Base-by-base conservation (phyloP, 495 filamentous ascomycete genomes). In the Letharia columbiana region DNA sequence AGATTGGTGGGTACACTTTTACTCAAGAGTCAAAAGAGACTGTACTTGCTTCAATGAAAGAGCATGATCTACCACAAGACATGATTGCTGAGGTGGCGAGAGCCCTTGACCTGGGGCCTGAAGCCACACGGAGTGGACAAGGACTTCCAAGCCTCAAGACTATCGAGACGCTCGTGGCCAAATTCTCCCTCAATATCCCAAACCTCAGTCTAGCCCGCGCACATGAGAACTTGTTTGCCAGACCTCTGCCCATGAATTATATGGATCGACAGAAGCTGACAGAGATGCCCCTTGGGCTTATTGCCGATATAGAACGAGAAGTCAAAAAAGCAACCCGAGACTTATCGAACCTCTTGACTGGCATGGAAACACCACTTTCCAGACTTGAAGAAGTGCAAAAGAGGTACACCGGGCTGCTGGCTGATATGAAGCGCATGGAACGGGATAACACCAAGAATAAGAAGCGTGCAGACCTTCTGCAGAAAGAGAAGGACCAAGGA, bases 261-360 rank as follows among this genome's bases (percentile, higher is more conserved):
- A 67, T 61, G 63, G 61, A 64, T 62, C 61, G 61, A 71, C 69
- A 66, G 59, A 69, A 68, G 70, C 71, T 70, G 67, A 72, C 69
- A 61, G 62, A 66, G 64, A 50, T 68, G 70, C 66, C 68, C 41
- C 60, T 60, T 71, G 67, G 68, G 64, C 67, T 67, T 60, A 61
- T 66, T 62, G 50, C 60, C 39, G 60, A 61, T 73, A 73, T 74
- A 89, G 88, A 90, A 72, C 85, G 86, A 54, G 88, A 90, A 77
- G 95, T 98, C 65, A 93, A 90, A 75, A 97, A 94, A 74, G 92
- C 91, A 18, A 96, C 91, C 68, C 85, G 94, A 68, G 94, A 97
- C 67, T 81, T 96, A 41, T 87, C 88, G 67, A 87, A 87, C 70
- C 84, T 91, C 41, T 86, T 92, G 31, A 88, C 84, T 66, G 90